Evolutionary conservation across 2,329 filamentous ascomycete genomes (phyloP), one percentile per base, ranked within the genome.

Genomic region (Samsoniella hepiali): DNA sequence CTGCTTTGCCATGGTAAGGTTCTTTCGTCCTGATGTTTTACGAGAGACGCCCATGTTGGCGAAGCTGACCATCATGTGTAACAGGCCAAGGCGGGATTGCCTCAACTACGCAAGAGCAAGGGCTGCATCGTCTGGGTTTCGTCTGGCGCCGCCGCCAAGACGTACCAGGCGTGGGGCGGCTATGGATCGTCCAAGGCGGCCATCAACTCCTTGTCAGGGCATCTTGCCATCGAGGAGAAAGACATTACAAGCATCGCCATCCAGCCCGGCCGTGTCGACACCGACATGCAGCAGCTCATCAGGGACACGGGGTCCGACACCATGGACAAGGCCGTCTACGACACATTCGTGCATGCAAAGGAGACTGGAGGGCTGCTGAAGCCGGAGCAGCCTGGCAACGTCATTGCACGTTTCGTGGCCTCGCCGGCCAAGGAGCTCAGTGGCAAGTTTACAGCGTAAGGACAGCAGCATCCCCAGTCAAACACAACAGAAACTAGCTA

Each of bases 101-200:
- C 86, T 1, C 81, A 87, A 59, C 82, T 97, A 53, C 86, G 91
- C 34, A 79, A 85, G 65, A 80, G 84, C 3, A 82, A 87, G 38
- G 93, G 93, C 4, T 84, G 84, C 64, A 88, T 96, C 42, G 77
- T 97, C 13, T 87, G 95, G 72, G 86, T 90, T 10, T 95, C 91
- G 0, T 94, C 91, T 0, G 93, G 93, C 1, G 93, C 93, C 1
- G 84, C 91, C 1, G 74, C 77, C 3, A 82, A 81, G 54, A 83
- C 84, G 0, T 93, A 92, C 71, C 78, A 82, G 1, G 85, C 86
- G 0, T 96, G 92, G 92, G 90, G 88, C 42, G 83, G 88, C 3
- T 97, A 97, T 71, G 91, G 92, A 1, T 88, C 90, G 1, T 87
- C 88, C 22, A 97, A 97, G 76, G 91, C 92, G 0, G 91, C 90